These are phyloP conservation scores for Echites panduratus DNA, from an alignment of 257 asterid species.

Conservation along the genomic window DNA sequence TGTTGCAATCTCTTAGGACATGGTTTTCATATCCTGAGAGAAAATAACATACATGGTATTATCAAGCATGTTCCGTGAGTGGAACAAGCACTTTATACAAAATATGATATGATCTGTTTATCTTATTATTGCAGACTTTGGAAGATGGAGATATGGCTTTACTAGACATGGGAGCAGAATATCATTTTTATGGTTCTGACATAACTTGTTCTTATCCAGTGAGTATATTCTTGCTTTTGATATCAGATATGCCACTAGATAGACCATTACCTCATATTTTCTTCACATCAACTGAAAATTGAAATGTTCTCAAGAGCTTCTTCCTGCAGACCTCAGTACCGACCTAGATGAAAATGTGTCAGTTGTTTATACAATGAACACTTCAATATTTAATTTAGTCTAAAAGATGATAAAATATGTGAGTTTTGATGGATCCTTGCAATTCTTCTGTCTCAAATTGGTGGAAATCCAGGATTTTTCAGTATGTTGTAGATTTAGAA, in stretches of 20 bases:
- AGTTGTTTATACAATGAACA: neutral
- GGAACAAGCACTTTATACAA: constrained; percentile 14
- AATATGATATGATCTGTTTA: neutral
- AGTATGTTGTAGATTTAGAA: neutral
- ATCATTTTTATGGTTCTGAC: constrained; percentile 93
- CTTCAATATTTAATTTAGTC: neutral
- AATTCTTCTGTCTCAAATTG: neutral
- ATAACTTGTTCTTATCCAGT: constrained; percentile 97
- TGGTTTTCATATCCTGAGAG: neutral
- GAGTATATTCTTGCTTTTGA: constrained; percentile 23
- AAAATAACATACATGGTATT: neutral
- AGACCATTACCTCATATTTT: constrained; percentile 1
- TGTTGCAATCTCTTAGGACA: neutral
- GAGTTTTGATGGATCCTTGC: neutral
- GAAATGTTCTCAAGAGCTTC: neutral
- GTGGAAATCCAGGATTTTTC: neutral
- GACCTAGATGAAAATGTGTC: neutral
- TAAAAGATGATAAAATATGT: neutral
- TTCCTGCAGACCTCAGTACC: neutral
- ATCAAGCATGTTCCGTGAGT: constrained; percentile 6
- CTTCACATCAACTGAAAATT: neutral
- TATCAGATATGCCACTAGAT: constrained; percentile 2
- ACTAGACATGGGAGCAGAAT: constrained; percentile 98
- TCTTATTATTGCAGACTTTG: constrained; percentile 40
- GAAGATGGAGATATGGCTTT: constrained; percentile 93